Evolutionary conservation across 164 flowering plant species (phyloP), one percentile per base, ranked within the genome.

Genomic region (Hamamelis virginiana): DNA sequence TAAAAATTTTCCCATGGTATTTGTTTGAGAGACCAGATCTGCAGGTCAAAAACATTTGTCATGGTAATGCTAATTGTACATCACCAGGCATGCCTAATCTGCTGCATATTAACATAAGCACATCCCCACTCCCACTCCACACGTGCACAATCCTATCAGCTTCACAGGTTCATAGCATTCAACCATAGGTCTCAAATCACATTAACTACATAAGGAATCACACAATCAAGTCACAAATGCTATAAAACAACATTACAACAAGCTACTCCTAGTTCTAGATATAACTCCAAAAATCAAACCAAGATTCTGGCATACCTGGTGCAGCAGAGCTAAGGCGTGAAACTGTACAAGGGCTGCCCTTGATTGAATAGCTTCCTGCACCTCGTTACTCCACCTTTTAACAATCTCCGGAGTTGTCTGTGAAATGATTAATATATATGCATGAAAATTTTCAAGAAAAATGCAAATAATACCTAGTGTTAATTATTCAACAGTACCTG

Each of bases 371-470:
- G 97, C 97, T 80, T 94, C 98, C 73, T 92, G 97, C 52, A 94
- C 97, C 85, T 94, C 98, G 78, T 92, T 92, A 73, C 97, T 94
- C 98, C 98, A 94, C 73, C 98, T 85, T 77, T 84, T 94, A 55
- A 94, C 98, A 66, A 94, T 91, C 72, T 94, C 98, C n/a, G 98
- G 97, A 66, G 80, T 92, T 62, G 97, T 88, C 98, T 94, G 76
- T 59, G n/a, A 53, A 47, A 60, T 65, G 45, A 68, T 23, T 19
- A 70, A 52, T 4, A 53, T 9, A 43, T 5, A 21, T 68, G 47
- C 53, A 25, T 41, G 56, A 23, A 70, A 21, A 51, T 19, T 67
- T 5, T 4, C 18, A 26, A 45, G n/a, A 38, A 5, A 61, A 45
- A 48, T 18, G 65, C 48, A 21, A 16, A 43, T 21, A 28, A 16